Percentiles rank a stretch among this genome's conserved stretches.
These are phyloP conservation scores for Artemisia annua DNA, from an alignment of 129 eudicot genomes.

Conservation along the genomic window DNA sequence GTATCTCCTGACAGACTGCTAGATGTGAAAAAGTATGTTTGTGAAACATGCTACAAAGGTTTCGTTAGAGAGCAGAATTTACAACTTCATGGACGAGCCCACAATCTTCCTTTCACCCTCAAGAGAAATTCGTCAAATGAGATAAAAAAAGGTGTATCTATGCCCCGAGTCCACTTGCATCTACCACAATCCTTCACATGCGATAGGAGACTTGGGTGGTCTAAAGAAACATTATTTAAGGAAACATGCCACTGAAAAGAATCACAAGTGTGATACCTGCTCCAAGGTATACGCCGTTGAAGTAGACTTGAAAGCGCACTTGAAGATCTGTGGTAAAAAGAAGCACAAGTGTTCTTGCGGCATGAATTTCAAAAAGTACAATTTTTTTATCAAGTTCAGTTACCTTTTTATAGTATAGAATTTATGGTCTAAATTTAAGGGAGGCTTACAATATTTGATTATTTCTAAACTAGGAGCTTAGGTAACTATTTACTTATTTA, in stretches of 20 bases:
- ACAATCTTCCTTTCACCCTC: slow-evolving; percentile 50
- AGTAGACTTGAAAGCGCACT: slow-evolving; percentile 52
- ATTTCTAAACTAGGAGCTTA: too few species aligned
- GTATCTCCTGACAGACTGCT: slow-evolving; percentile 45
- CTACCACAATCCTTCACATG: slow-evolving; percentile 50
- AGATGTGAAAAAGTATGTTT: slow-evolving; percentile 37
- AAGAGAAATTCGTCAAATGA: slow-evolving; percentile 23
- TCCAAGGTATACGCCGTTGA: slow-evolving; percentile 46
- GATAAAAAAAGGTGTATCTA: slow-evolving; percentile 29
- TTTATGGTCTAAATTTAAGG: too few species aligned
- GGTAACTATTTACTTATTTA: too few species aligned
- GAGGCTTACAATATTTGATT: too few species aligned
- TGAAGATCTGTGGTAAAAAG: slow-evolving; percentile 41
- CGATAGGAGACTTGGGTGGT: slow-evolving; percentile 61
- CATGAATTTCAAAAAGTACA: slow-evolving; percentile 47
- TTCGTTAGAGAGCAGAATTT: slow-evolving; percentile 52
- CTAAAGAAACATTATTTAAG: slow-evolving; percentile 57
- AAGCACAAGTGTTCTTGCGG: slow-evolving; percentile 51
- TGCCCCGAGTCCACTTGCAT: slow-evolving; percentile 58
- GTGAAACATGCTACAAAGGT: slow-evolving; percentile 59
- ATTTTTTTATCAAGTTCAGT: background rate
- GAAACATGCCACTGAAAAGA: slow-evolving; percentile 49
- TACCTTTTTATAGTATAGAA: too few species aligned
- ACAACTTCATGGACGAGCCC: slow-evolving; percentile 49
- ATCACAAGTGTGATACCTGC: slow-evolving; percentile 49